A percentile compares a stretch with the other conserved stretches of the same genome.
These are phyloP conservation scores for Phytophthora pseudosyringae DNA, from an alignment of 352 stramenopile genomes.

Conservation along the genomic window DNA sequence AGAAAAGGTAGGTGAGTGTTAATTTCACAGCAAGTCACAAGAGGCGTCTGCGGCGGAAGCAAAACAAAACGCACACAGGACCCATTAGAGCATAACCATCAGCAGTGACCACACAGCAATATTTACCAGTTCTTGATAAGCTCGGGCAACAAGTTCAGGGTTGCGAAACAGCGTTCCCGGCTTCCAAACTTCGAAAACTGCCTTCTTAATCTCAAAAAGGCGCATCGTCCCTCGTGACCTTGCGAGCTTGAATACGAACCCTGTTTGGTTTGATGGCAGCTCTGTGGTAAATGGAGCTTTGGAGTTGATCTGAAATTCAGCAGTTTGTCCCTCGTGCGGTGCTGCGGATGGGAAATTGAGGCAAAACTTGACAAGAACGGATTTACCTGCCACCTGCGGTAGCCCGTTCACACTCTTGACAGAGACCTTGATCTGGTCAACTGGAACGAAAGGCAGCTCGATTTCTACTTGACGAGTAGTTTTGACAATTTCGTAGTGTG, in stretches of 20 bases:
- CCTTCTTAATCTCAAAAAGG: conserved; percentile 86
- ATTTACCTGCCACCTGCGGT: conserved; percentile 44
- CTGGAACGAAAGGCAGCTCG: conserved; percentile 49
- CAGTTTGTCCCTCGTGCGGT: conserved; percentile 69
- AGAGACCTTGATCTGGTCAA: conserved; percentile 58
- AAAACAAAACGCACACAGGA: background rate
- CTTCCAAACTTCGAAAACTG: conserved; percentile 78
- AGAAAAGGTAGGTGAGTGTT: conserved; percentile 65
- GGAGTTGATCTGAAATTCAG: conserved; percentile 39
- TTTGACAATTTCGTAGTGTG: conserved; percentile 51
- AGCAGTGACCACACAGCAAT: background rate
- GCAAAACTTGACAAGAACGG: conserved; percentile 78
- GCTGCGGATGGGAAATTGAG: conserved; percentile 67
- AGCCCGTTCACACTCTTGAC: conserved; percentile 60
- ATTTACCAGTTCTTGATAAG: conserved; percentile 71
- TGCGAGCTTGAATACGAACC: conserved; percentile 59
- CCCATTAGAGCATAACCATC: background rate
- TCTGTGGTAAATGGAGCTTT: conserved; percentile 38
- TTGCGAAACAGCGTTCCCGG: conserved; percentile 66
- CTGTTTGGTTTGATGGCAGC: conserved; percentile 29
- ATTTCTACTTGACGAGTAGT: conserved; percentile 48
- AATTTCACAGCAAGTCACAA: conserved; percentile 61
- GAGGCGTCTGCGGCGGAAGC: conserved; percentile 39
- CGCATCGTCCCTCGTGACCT: conserved; percentile 69
- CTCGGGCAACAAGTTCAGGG: conserved; percentile 67